Base-by-base conservation (phyloP, 441 rosid genomes). In the Melastoma candidum region DNA sequence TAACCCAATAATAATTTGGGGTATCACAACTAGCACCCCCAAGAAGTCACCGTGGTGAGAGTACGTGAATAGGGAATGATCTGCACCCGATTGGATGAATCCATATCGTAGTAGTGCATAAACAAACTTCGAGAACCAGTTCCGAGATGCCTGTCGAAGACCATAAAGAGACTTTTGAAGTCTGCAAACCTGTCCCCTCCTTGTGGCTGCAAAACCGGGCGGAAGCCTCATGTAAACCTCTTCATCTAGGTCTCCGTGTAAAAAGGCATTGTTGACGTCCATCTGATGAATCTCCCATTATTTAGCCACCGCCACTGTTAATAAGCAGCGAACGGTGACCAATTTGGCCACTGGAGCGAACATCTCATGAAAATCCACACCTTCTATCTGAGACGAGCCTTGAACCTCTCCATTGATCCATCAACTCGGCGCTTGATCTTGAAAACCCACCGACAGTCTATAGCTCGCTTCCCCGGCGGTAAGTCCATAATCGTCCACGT, bases 11-110 rank as follows among this genome's bases (percentile, higher is more conserved):
- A n/a, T n/a, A n/a, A n/a, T n/a, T n/a, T 64, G 63, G 43, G 51
- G 58, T 11, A 58, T 54, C 39, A 51, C 58, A 1, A 64, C 41
- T 0, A 58, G 25, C 7, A 58, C 44, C 36, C 27, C 12, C 2
- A 58, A 13, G 1, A n/a, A 14, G 10, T 7, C 11, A 26, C 2
- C 51, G 3, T 6, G 3, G 4, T 22, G 26, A 3, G 26, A 14
- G 4, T 24, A 13, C 0, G 45, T 3, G 32, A 44, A 44, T 6
- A 54, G 3, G 3, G 36, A 22, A 9, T 14, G 5, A 9, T 54
- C 32, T 7, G 48, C 29, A 2, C 3, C 3, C 10, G 58, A 44
- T 54, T 44, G 58, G 3, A 2, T 2, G 26, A 17, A 54, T 1
- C 48, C 48, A 7, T 3, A 14, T 7, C 10, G n/a, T 2, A 7